Percentiles rank a stretch among this genome's conserved stretches.
phyloP scores from a whole-genome alignment of 148 eudicot species.

The Persicaria maculosa region DNA sequence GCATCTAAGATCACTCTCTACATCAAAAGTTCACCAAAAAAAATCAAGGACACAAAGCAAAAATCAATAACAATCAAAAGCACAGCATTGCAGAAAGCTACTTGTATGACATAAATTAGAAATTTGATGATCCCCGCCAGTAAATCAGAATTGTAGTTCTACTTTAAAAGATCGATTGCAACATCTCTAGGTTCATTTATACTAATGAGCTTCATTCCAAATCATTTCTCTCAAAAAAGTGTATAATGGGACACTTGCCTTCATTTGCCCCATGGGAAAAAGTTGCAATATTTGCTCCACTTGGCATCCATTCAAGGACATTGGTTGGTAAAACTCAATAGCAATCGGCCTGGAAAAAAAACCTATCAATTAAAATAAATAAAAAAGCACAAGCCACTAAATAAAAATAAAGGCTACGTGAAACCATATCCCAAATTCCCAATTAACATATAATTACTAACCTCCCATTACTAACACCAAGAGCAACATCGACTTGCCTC shows the following conservation, averaged over 20 bases:
- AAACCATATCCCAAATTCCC: not conserved
- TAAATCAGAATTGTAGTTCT: constrained; percentile 83
- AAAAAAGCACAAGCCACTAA: not conserved
- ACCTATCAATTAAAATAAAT: not conserved
- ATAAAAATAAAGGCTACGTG: not conserved
- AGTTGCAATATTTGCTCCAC: constrained; percentile 82
- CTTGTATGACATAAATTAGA: too few species aligned
- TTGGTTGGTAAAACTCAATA: constrained; percentile 30
- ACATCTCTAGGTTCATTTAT: constrained; percentile 45
- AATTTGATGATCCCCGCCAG: constrained; percentile 58
- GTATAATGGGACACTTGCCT: constrained; percentile 47
- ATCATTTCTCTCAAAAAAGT: constrained; percentile 85
- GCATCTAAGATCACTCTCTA: too few species aligned
- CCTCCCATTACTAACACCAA: not conserved
- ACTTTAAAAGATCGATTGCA: constrained; percentile 51
- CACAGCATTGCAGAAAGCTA: too few species aligned
- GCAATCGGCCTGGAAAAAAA: not conserved
- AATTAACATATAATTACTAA: not conserved
- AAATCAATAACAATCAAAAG: too few species aligned
- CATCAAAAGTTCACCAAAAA: too few species aligned
- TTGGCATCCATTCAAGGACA: constrained; percentile 85
- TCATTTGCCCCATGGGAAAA: constrained; percentile 47
- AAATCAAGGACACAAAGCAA: too few species aligned
- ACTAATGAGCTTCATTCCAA: constrained; percentile 85
- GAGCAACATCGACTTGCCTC: not conserved